Evolutionary conservation across 2,329 filamentous ascomycete genomes (phyloP), one percentile per base, ranked within the genome.

Genomic region (Alternaria atra): DNA sequence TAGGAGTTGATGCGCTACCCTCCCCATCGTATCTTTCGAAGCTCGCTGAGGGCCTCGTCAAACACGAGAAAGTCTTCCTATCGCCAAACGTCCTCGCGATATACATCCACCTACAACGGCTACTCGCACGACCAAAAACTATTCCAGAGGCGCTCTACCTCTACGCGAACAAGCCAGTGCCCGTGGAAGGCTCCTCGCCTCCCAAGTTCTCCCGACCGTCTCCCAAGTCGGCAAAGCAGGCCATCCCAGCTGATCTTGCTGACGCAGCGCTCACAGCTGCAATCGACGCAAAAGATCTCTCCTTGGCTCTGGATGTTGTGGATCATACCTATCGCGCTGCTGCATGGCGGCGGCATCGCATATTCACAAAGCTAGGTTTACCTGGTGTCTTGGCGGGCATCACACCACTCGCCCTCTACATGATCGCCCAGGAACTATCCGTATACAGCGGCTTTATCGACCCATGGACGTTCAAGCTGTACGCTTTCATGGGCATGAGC

Each of bases 161-260:
- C 54, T 98, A 94, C 77, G 92, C 92, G 50, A 87, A 87, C 69
- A 99, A 98, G 79, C 90, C 92, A 9, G 83, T 89, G 64, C 91
- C 93, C 2, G 80, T 85, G 52, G 82, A 87, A 70, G 84, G 84
- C 52, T 84, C 86, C 17, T 85, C 85, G 15, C 85, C 72, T 7
- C 73, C 74, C 25, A 77, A 75, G 27, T 74, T 67, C 66, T 60
- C 63, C 0, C 66, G 65, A 0, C 87, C 87, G 42, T 91, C 91
- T 42, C 90, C 93, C 15, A 89, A 90, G 64, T 85, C 86, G 46
- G 84, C 89, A 44, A 85, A 88, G 56, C 90, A 89, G 72, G 93
- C 93, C 10, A 87, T 98, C 29, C 88, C 92, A 15, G 75, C 85
- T n/a, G 81, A 84, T 4, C 83, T 92, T 8, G 92, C 93, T 25